A percentile compares a stretch with the other conserved stretches of the same genome.
These are phyloP conservation scores for Globisporangium mamillatum DNA, from an alignment of 352 stramenopile genomes.

Conservation along the genomic window DNA sequence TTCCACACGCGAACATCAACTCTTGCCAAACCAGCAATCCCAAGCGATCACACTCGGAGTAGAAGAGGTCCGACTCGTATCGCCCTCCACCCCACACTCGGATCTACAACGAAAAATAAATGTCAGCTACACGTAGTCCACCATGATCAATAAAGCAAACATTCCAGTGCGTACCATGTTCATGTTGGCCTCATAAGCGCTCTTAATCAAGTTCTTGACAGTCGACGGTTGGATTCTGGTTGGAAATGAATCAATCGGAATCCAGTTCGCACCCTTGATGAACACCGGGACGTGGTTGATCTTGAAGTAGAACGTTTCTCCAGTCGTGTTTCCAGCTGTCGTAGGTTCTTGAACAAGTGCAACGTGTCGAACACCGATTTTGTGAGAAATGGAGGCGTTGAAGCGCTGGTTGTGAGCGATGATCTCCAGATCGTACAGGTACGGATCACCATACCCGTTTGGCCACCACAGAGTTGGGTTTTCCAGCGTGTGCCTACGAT, in stretches of 20 bases:
- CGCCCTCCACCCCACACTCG: slow-evolving; percentile 86
- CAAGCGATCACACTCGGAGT: slow-evolving; percentile 71
- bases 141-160: neutral
- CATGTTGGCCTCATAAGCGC: slow-evolving; percentile 67
- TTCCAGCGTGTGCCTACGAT: slow-evolving; percentile 35
- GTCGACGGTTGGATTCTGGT: slow-evolving; percentile 41
- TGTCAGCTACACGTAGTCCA: neutral
- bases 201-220: slow-evolving; percentile 50
- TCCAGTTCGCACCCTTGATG: slow-evolving; percentile 80
- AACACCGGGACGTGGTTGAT: slow-evolving; percentile 69
- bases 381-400: slow-evolving; percentile 37
- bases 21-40: slow-evolving; percentile 90
- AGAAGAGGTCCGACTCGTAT: slow-evolving; percentile 85
- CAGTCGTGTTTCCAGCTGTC: slow-evolving; percentile 33
- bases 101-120: slow-evolving; percentile 30
- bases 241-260: slow-evolving; percentile 74
- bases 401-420: slow-evolving; percentile 28
- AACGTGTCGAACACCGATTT: slow-evolving; percentile 56
- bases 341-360: slow-evolving; percentile 58
- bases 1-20: slow-evolving; percentile 89
- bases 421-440: slow-evolving; percentile 61
- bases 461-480: slow-evolving; percentile 75
- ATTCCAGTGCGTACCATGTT: slow-evolving; percentile 59
- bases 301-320: slow-evolving; percentile 74
- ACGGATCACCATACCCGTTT: slow-evolving; percentile 48